phyloP scores from a whole-genome alignment of 176 grass and related monocot species.

The Raddia distichophylla region DNA sequence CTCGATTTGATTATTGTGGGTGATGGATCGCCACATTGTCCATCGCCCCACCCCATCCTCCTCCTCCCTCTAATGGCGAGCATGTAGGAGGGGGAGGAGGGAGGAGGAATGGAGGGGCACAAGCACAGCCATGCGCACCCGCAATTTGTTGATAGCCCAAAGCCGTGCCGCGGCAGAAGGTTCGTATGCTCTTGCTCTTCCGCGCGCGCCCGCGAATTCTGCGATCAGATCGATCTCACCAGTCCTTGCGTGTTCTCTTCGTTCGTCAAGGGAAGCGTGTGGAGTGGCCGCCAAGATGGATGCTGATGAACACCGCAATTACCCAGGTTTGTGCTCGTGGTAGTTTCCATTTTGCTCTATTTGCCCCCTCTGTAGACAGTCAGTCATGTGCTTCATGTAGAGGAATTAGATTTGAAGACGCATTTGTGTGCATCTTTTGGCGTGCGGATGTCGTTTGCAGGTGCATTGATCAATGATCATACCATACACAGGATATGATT shows the following conservation, averaged over 20 bases:
- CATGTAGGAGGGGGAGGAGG: conserved; percentile 30
- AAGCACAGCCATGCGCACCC: conserved; percentile 24
- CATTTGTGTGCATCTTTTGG: neutral
- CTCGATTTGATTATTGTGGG: conserved; percentile 17
- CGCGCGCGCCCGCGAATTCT: neutral
- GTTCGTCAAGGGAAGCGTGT: conserved; percentile 32
- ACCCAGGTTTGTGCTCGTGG: conserved; percentile 25
- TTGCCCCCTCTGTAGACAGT: neutral
- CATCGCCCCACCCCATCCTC: neutral
- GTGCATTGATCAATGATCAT: neutral
- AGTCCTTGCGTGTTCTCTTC: neutral
- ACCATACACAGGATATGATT: neutral
- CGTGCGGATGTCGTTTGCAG: neutral
- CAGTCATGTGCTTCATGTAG: neutral
- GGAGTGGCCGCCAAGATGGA: conserved; percentile 26
- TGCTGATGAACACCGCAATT: conserved; percentile 9
- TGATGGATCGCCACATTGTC: conserved; percentile 48
- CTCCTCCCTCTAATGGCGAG: neutral
- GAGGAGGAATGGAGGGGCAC: conserved; percentile 40
- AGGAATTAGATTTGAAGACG: neutral
- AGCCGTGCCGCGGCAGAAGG: conserved; percentile 23
- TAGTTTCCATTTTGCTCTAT: neutral
- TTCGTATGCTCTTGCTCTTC: neutral
- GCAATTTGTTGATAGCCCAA: conserved; percentile 31
- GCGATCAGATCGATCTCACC: neutral